A percentile compares a stretch with the other conserved stretches of the same genome.
These are phyloP conservation scores for Tetrahymena borealis DNA, from an alignment of 73 alveolate species.

Conservation along the genomic window DNA sequence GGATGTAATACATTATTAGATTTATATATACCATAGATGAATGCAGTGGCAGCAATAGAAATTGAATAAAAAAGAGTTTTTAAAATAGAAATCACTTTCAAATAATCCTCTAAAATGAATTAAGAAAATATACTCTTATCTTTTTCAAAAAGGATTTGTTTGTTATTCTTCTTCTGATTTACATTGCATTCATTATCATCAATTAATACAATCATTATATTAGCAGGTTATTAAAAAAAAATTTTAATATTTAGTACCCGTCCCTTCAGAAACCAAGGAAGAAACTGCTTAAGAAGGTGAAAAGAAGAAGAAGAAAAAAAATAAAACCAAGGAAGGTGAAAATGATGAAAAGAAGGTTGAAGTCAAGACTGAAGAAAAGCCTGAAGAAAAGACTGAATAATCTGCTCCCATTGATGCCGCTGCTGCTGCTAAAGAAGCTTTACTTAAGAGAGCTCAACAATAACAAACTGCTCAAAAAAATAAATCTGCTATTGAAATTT, in stretches of 20 bases:
- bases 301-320: neutral
- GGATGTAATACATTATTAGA: neutral
- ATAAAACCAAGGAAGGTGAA: neutral
- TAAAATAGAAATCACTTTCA: no score
- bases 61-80: no score
- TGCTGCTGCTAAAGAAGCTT: neutral
- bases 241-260: neutral
- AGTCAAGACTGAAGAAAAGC: neutral
- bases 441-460: neutral
- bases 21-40: neutral
- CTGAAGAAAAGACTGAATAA: neutral
- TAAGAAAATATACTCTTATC: no score
- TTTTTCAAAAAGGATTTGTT: no score
- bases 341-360: neutral
- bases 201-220: no score
- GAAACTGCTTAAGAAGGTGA: neutral
- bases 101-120: no score
- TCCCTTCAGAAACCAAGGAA: neutral
- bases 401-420: neutral
- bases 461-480: neutral
- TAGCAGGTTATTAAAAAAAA: no score
- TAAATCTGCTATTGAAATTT: neutral
- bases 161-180: no score
- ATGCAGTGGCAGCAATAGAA: neutral
- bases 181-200: no score